Base-by-base conservation (phyloP, 805 yeast species). In the Grigorovia yakushimaensis region DNA sequence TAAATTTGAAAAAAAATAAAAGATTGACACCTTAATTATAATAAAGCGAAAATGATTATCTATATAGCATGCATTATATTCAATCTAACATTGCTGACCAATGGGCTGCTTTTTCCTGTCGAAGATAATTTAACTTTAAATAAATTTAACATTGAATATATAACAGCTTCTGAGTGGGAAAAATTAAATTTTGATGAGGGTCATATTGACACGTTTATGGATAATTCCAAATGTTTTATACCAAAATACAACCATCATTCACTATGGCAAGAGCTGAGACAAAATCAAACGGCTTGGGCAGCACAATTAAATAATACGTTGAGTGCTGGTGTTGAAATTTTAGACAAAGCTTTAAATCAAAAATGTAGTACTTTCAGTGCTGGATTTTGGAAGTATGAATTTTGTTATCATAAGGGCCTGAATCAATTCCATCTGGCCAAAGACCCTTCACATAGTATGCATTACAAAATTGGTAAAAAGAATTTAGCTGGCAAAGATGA, bases 301-400 rank as follows among this genome's bases (percentile, higher is more conserved):
- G 37, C 50, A 18, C 39, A 49, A n/a, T 42, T 57, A 3, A 47
- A 51, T 15, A 39, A 50, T 23, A 59, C 55, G 15, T 39, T 62
- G 33, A 36, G 49, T 15, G 39, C 41, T 27, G 58, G 61, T 22
- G 47, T 56, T 4, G 46, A 54, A 1, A 49, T 60, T 2, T 49
- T 60, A 6, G 41, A 56, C 2, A 38, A 49, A 1, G 41, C 45
- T 4, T 41, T 58, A 17, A 46, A 48, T 17, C 54, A 46, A 13
- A 22, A 49, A 18, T 68, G 73, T 45, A 38, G 67, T 1, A 38
- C 51, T 18, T 59, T 54, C 42, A 42, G 48, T 2, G 59, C 69
- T 36, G 74, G 72, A n/a, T 79, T 76, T 57, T 79, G 82, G 81
- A 72, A 74, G 11, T 77, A 73, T 52, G 73, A 69, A 3, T 71